Percentiles rank a stretch among this genome's conserved stretches.
Conservation (phyloP, 805 yeast species). For the Diddensiella caesifluorescens region DNA sequence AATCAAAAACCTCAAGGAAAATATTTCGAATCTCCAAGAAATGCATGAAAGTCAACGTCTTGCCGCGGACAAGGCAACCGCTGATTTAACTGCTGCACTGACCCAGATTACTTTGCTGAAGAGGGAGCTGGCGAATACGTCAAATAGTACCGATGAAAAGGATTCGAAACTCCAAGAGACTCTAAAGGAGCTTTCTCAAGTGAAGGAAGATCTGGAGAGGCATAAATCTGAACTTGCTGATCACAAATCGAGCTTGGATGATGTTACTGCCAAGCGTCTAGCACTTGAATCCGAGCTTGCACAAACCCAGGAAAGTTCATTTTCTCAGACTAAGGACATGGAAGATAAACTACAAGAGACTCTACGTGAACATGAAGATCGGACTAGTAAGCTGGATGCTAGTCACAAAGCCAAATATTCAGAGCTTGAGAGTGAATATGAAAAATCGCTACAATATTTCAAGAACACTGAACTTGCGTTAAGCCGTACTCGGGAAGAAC, state of each 20-base stretch:
- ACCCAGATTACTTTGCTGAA: conserved; percentile 21
- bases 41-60: conserved; percentile 28
- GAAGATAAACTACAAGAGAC: conserved; percentile 15
- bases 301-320: conserved; percentile 8
- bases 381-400: conserved; percentile 38
- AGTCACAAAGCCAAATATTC: conserved; percentile 30
- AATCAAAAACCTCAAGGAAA: conserved; percentile 10
- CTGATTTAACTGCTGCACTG: conserved; percentile 18
- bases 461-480: conserved; percentile 73
- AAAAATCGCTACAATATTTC: conserved; percentile 64
- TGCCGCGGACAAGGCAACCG: conserved; percentile 29
- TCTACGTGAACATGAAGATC: conserved; percentile 21
- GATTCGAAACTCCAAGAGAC: conserved; percentile 12
- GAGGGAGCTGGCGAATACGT: conserved; percentile 17
- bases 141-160: conserved; percentile 9
- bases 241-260: conserved; percentile 21
- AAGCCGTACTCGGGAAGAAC: conserved; percentile 65
- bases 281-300: conserved; percentile 19
- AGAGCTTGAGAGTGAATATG: conserved; percentile 60
- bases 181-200: conserved; percentile 28
- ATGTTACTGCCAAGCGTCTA: conserved; percentile 21
- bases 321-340: conserved; percentile 16
- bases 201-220: conserved; percentile 21
- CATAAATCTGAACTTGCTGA: conserved; percentile 25
- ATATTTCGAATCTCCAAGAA: conserved; percentile 8